phyloP scores from a whole-genome alignment of 805 yeast genomes.

The Schwanniomyces pseudopolymorphus region DNA sequence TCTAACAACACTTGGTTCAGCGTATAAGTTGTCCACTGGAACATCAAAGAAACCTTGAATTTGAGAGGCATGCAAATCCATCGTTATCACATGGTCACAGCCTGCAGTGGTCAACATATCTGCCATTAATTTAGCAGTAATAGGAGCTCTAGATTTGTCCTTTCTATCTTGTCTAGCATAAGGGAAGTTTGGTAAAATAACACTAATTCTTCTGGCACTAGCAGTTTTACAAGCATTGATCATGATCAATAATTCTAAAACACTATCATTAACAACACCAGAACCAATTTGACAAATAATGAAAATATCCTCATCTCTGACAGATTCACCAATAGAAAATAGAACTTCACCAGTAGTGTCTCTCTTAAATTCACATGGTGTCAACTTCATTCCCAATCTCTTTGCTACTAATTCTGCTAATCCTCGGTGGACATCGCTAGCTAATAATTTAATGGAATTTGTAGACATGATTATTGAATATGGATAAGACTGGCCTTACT shows the following conservation, averaged over 20 bases:
- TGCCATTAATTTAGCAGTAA: slow-evolving; percentile 92
- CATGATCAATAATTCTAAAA: slow-evolving; percentile 86
- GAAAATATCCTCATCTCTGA: slow-evolving; percentile 80
- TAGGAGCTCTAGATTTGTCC: slow-evolving; percentile 94
- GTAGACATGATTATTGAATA: slow-evolving; percentile 53
- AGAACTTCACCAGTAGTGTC: slow-evolving; percentile 77
- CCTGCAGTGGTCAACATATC: slow-evolving; percentile 91
- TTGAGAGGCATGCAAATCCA: slow-evolving; percentile 97
- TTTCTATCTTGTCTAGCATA: slow-evolving; percentile 97
- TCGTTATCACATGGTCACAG: slow-evolving; percentile 90
- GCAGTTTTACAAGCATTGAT: slow-evolving; percentile 96
- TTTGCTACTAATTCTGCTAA: slow-evolving; percentile 73
- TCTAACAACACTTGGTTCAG: slow-evolving; percentile 86
- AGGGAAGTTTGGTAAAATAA: slow-evolving; percentile 93
- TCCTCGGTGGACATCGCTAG: slow-evolving; percentile 81
- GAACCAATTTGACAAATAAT: slow-evolving; percentile 79
- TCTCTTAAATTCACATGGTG: slow-evolving; percentile 74
- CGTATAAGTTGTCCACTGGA: slow-evolving; percentile 94
- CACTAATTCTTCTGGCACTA: slow-evolving; percentile 90
- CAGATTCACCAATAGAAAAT: slow-evolving; percentile 71
- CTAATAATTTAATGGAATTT: slow-evolving; percentile 52
- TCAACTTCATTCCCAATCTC: slow-evolving; percentile 65
- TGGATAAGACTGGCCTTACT: slow-evolving; percentile 1
- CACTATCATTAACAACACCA: slow-evolving; percentile 78
- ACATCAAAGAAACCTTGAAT: slow-evolving; percentile 95